Base-by-base conservation (phyloP, 441 rosid genomes). In the Aquilaria agallochum region DNA sequence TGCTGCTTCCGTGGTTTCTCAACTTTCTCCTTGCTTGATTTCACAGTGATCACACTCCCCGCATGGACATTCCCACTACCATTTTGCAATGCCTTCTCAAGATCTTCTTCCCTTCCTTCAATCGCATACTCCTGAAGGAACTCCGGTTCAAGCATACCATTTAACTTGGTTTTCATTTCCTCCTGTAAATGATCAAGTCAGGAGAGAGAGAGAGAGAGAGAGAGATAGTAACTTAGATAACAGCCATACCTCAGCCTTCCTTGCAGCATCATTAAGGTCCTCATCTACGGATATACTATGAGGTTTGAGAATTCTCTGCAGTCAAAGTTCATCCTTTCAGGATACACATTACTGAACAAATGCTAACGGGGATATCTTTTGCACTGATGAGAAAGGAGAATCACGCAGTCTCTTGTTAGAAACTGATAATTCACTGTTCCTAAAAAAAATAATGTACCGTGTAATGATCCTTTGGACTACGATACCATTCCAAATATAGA, bases 231-330 rank as follows among this genome's bases (percentile, higher is more conserved):
- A 66, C 55, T 15, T 6, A n/a, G 12, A 31, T 9, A 42, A 59
- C 42, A 36, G 50, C 20, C 64, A 45, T 62, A 94, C 99, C 98
- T 88, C 89, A 62, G 84, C 96, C 86, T 89, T 77, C 78, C 71
- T 79, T 50, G 97, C 98, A n/a, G 68, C 99, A 57, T 86, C 92
- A 58, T 81, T 85, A 14, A 92, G 96, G 78, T 92, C 99, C 60
- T 92, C 97, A 5, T 89, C 97, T 66, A 95, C 79, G 1, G 99
- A 79, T 70, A 92, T 81, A 47, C 60, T 80, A 69, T 84, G 98
- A 14, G 98, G 97, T 71, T 78, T 78, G 69, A 92, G 72, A 50
- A 64, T 75, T 53, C 78, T 68, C 98, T 95, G 92, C 57, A 79
- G 40, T 50, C 64, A 57, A 63, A 20, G 40, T 55, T 59, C 8